Base-by-base conservation (phyloP, 1,284 basidiomycete species). In the Pascua sp. region DNA sequence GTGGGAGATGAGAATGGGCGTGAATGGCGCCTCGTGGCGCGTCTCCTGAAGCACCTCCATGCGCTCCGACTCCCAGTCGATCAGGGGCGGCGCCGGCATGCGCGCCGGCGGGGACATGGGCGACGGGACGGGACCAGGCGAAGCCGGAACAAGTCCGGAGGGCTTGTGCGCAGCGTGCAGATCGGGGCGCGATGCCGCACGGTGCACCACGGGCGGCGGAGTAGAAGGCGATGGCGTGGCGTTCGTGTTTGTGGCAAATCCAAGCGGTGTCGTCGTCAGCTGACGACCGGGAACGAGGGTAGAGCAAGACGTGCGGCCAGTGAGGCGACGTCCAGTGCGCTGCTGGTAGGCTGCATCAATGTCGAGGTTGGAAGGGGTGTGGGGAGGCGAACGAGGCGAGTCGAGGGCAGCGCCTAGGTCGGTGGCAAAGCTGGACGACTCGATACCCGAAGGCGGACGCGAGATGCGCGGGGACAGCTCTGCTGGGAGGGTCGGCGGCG, bases 1-100 rank as follows among this genome's bases (percentile, higher is more conserved):
- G 44, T 52, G 55, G 2, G 57, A 51, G 18, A 59, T 37, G 17
- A 62, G 52, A 32, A 62, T n/a, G 3, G 60, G 53, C 5, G 16
- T 4, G 45, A 49, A 48, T 2, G 53, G 49, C 15, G 24, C 43
- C 38, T 40, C 38, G 24, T 32, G 24, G 24, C 24, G 24, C 24
- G 24, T 32, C 24, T 32, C 24, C 24, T 32, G 24, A 7, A 32
- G 24, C 24, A 32, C 24, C 7, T 32, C 24, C 24, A 32, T 32
- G 24, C 24, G 24, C 24, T 32, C 24, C 24, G 24, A 32, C 24
- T 32, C 24, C 24, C 24, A 32, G 24, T 32, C 7, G 24, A 32
- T 32, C 24, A 32, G 24, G 16, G 48, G 43, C 0, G 39, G 42
- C 4, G 53, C 41, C 13, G 41, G 12, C 38, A 24, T 12, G 15